phyloP scores from a whole-genome alignment of 257 asterid genomes.

The Nicotiana attenuata region DNA sequence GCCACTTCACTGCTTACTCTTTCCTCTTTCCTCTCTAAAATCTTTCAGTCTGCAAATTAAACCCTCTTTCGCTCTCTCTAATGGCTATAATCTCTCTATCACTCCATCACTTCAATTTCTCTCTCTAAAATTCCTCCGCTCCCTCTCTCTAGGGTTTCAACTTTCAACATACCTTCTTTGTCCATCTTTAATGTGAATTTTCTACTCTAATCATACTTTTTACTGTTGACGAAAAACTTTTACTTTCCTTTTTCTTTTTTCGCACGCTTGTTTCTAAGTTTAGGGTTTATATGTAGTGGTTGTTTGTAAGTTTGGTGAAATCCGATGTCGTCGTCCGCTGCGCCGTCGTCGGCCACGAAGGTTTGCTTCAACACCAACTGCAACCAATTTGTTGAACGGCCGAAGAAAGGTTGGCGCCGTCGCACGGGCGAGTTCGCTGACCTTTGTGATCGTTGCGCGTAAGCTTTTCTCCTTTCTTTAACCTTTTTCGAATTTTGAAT shows the following conservation, averaged over 20 bases:
- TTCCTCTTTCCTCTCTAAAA: neutral
- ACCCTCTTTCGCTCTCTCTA: conserved; percentile 5
- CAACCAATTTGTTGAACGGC: conserved; percentile 42
- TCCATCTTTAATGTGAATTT: conserved; percentile 17
- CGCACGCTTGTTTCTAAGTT: neutral
- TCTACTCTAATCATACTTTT: conserved; percentile 19
- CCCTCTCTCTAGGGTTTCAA: conserved; percentile 15
- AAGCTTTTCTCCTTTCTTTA: conserved; percentile 20
- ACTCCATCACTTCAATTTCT: neutral
- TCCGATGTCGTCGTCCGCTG: conserved; percentile 1
- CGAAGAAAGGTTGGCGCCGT: conserved; percentile 89
- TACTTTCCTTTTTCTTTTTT: neutral
- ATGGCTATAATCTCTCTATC: neutral
- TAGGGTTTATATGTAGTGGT: neutral
- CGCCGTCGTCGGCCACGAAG: conserved; percentile 28
- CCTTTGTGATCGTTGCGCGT: conserved; percentile 98
- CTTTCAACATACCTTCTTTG: neutral
- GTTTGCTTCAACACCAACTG: conserved; percentile 83
- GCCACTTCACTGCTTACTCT: neutral
- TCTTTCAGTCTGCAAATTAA: conserved; percentile 1
- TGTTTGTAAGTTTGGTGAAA: conserved; percentile 9
- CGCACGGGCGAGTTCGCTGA: conserved; percentile 91
- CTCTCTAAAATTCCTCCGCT: neutral
- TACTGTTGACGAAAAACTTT: conserved; percentile 13
- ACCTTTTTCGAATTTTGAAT: neutral